phyloP scores from a whole-genome alignment of 441 rosid species.

The Macaranga tanarius region DNA sequence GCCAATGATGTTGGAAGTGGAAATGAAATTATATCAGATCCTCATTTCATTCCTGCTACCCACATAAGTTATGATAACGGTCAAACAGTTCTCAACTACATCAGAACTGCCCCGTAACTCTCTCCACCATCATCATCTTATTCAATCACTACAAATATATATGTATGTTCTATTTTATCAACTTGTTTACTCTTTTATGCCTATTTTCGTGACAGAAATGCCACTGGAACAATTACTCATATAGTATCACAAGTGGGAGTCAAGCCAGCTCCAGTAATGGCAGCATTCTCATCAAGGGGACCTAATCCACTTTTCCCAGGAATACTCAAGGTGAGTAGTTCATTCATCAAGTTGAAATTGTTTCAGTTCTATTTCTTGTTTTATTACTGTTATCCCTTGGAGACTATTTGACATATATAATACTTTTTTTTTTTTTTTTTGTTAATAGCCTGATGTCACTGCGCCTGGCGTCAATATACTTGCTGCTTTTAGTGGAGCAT shows the following conservation, averaged over 20 bases:
- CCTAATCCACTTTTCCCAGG: slow-evolving; percentile 40
- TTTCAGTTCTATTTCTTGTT: not conserved
- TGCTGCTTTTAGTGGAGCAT: slow-evolving; percentile 39
- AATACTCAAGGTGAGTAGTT: slow-evolving; percentile 36
- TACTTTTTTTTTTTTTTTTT: not conserved
- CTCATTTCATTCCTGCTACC: slow-evolving; percentile 60
- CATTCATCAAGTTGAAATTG: not conserved
- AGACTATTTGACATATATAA: not conserved
- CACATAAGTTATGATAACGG: slow-evolving; percentile 52
- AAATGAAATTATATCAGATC: slow-evolving; percentile 40
- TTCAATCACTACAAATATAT: not conserved
- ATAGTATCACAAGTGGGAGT: slow-evolving; percentile 7
- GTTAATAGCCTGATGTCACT: slow-evolving; percentile 53
- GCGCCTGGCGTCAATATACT: slow-evolving; percentile 57
- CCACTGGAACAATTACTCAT: slow-evolving; percentile 34
- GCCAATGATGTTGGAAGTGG: slow-evolving; percentile 40
- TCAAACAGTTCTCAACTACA: slow-evolving; percentile 34
- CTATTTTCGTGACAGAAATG: slow-evolving; percentile 26
- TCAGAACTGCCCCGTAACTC: slow-evolving; percentile 41
- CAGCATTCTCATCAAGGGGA: slow-evolving; percentile 53
- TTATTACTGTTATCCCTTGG: not conserved
- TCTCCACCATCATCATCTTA: not conserved
- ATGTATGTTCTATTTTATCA: too few species aligned
- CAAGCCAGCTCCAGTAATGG: slow-evolving; percentile 54
- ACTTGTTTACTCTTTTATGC: not conserved